Evolutionary conservation across 805 yeast genomes (phyloP).

Genomic region (Blastobotrys chiropterorum): DNA sequence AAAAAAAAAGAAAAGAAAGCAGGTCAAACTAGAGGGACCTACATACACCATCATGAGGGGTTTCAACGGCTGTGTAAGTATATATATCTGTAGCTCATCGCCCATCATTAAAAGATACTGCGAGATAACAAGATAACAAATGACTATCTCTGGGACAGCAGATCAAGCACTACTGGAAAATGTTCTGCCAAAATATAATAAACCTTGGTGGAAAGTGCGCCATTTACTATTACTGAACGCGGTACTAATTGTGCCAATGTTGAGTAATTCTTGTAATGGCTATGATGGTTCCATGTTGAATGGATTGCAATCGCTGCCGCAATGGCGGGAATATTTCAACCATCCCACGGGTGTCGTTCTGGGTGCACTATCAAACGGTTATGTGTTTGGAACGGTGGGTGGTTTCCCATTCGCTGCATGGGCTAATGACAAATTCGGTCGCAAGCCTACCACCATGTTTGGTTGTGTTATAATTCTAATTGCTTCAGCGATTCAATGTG

Average conservation of each 20-base stretch:
- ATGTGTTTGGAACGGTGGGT: slow-evolving; percentile 54
- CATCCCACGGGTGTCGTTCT: slow-evolving; percentile 12
- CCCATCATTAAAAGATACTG: too few relatives aligned
- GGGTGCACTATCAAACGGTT: slow-evolving; percentile 10
- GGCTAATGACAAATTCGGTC: slow-evolving; percentile 54
- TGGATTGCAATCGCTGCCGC: slow-evolving; percentile 21
- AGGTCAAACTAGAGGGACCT: too few relatives aligned
- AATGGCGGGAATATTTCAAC: slow-evolving; percentile 11
- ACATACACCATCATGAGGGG: too few relatives aligned
- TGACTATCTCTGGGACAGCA: too few relatives aligned
- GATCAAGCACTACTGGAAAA: too few relatives aligned
- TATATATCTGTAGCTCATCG: too few relatives aligned
- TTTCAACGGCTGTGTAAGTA: too few relatives aligned
- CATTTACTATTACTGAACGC: slow-evolving; percentile 9
- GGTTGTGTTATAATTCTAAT: slow-evolving; percentile 39
- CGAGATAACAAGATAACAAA: too few relatives aligned
- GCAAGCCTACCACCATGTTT: slow-evolving; percentile 54
- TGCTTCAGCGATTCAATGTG: slow-evolving; percentile 49
- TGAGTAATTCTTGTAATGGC: slow-evolving; percentile 10
- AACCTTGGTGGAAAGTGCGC: slow-evolving; percentile 9
- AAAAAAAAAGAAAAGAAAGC: too few relatives aligned
- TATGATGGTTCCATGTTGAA: slow-evolving; percentile 14
- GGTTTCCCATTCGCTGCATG: slow-evolving; percentile 60
- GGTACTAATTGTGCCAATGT: slow-evolving; percentile 8
- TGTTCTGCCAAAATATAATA: background rate